Evolutionary conservation across 371 early-diverging fungal species (phyloP).

Genomic region (Rhizopus sp.): DNA sequence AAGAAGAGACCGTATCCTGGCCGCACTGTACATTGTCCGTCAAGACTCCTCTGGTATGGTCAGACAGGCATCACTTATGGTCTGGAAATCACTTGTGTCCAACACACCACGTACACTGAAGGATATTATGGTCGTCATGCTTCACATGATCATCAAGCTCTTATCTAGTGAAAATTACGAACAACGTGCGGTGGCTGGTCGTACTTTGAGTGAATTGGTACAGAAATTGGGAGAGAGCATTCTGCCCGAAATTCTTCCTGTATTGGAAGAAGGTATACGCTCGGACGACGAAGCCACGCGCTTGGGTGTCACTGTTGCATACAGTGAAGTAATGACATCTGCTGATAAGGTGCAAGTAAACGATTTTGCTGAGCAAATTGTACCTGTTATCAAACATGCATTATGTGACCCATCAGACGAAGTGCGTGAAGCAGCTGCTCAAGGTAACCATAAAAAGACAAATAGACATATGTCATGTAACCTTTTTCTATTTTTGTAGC

Average conservation of each 20-base stretch:
- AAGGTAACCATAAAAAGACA: slow-evolving; percentile 31
- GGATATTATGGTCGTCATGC: slow-evolving; percentile 88
- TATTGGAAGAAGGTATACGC: slow-evolving; percentile 80
- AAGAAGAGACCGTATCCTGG: slow-evolving; percentile 84
- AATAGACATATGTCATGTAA: background rate
- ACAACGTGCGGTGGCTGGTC: slow-evolving; percentile 80
- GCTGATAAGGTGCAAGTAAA: slow-evolving; percentile 80
- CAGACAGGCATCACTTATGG: slow-evolving; percentile 84
- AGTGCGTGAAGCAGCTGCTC: slow-evolving; percentile 94
- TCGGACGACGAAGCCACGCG: slow-evolving; percentile 68
- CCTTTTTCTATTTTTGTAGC: slow-evolving; percentile 46
- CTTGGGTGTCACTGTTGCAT: slow-evolving; percentile 92
- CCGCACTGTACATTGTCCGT: slow-evolving; percentile 92
- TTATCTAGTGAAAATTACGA: slow-evolving; percentile 77
- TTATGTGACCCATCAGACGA: slow-evolving; percentile 75
- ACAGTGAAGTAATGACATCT: slow-evolving; percentile 88
- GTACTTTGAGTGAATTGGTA: slow-evolving; percentile 94
- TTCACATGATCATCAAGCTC: slow-evolving; percentile 82
- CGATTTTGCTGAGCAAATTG: slow-evolving; percentile 83
- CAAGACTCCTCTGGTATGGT: slow-evolving; percentile 82
- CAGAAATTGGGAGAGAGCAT: slow-evolving; percentile 93
- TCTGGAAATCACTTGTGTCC: slow-evolving; percentile 94
- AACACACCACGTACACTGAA: slow-evolving; percentile 97
- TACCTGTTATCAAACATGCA: slow-evolving; percentile 80
- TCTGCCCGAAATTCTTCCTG: slow-evolving; percentile 84